Evolutionary conservation across 805 yeast genomes (phyloP), one percentile per base, ranked within the genome.

Genomic region (Scheffersomyces spartinae): DNA sequence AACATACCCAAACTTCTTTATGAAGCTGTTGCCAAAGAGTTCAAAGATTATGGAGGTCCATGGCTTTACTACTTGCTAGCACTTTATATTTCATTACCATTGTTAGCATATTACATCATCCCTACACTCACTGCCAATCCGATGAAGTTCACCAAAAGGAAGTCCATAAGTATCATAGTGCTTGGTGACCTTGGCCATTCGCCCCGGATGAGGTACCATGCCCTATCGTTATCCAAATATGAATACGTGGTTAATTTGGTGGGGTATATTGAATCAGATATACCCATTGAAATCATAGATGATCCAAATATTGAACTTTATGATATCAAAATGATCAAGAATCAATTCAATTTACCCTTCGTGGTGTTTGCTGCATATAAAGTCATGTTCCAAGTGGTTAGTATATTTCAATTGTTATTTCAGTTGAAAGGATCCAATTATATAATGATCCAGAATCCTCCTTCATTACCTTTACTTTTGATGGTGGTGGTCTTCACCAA

Each of bases 181-280:
- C 55, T 91, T 11, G 98, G 98, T 2, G 97, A 88, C 45, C 45
- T 91, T 27, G 95, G 95, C 9, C 94, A 85, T 44, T 86, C 96
- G 1, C 98, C 98, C 5, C 63, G 98, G 32, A 91, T 88, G 80
- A 68, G 77, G 38, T 81, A 88, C 51, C 98, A 91, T 47, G 94
- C 94, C 0, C 54, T 63, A 30, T 77, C 88, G 28, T 74, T 91
- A 39, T 67, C 79, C n/a, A 49, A 62, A 17, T 50, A 57, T 10
- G 91, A 85, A 0, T 79, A 75, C 48, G 58, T 62, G 23, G 97
- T 91, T 4, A 82, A 78, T 30, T 49, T 91, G 17, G 80, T 94
- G 47, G 98, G 98, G 0, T 88, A 86, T 39, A 35, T 74, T 0
- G 80, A 75, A 28, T 66, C 72, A 17, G 45, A 49, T 6, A 60